A percentile compares a stretch with the other conserved stretches of the same genome.
Evolutionary conservation across 352 stramenopile genomes (phyloP).

Genomic region (Phytophthora cactorum): DNA sequence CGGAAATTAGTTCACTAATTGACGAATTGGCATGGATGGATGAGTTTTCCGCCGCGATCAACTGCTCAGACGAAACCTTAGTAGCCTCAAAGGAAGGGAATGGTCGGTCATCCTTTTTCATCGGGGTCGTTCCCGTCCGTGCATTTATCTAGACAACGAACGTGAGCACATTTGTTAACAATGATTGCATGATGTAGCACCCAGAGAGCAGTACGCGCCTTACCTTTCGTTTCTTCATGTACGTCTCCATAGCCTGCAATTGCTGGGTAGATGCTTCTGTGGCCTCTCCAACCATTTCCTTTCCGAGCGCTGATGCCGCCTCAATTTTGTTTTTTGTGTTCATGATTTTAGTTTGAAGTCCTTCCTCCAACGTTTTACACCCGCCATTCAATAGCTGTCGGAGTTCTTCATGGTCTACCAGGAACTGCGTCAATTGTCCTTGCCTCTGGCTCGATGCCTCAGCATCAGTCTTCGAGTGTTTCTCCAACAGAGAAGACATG

Average conservation of each 20-base stretch:
- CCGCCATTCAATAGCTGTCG: slow-evolving; percentile 30
- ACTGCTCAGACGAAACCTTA: slow-evolving; percentile 23
- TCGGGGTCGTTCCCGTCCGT: slow-evolving; percentile 49
- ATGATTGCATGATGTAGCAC: neutral
- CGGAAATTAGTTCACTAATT: slow-evolving; percentile 1
- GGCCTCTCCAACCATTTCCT: slow-evolving; percentile 36
- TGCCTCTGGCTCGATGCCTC: slow-evolving; percentile 23
- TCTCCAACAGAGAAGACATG: slow-evolving; percentile 30
- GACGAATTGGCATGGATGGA: slow-evolving; percentile 1
- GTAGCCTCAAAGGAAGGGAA: slow-evolving; percentile 59
- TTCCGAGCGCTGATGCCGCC: slow-evolving; percentile 26
- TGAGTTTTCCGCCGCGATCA: neutral
- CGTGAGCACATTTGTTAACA: neutral
- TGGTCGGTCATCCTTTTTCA: slow-evolving; percentile 38
- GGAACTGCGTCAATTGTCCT: slow-evolving; percentile 35
- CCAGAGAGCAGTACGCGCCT: neutral
- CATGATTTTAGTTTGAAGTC: slow-evolving; percentile 35
- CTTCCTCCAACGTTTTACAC: slow-evolving; percentile 37
- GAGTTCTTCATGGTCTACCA: slow-evolving; percentile 39
- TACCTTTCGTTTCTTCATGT: slow-evolving; percentile 65
- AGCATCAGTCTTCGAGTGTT: slow-evolving; percentile 27
- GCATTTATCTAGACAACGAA: slow-evolving; percentile 44
- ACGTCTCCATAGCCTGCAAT: slow-evolving; percentile 45
- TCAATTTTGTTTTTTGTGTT: slow-evolving; percentile 44
- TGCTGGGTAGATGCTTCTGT: slow-evolving; percentile 37